Evolutionary conservation across 164 flowering plant species (phyloP), one percentile per base, ranked within the genome.

Genomic region (Saururus chinensis): DNA sequence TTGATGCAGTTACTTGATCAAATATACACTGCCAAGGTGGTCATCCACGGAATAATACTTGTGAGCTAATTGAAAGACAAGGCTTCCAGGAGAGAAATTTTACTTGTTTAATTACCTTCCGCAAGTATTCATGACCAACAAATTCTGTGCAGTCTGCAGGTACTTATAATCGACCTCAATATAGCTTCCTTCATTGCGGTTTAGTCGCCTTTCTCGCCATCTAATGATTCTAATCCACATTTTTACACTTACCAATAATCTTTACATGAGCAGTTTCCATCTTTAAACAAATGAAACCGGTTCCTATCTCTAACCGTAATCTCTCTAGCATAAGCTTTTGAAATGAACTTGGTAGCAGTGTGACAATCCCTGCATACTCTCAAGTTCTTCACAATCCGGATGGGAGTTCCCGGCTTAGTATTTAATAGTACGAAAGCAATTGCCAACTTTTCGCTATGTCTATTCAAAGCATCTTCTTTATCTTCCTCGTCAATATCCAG

Each of bases 401-500:
- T 54, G 0, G 64, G 58, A n/a, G 69, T 54, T n/a, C 64, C 69
- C 4, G 54, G 69, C 24, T 26, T 53, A 2, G 69, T 66, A 35
- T 66, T 66, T 58, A 66, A 53, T 11, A 66, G 59, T 11, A 52
- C 64, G 53, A 66, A 66, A 60, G 69, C 64, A 53, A 66, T 66
- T 1, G 69, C 60, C 49, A 66, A 41, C 63, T 66, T 66, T 53
- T 66, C 64, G 9, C 69, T 66, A 45, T 66, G 69, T 35, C 53
- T 12, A 42, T 66, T 54, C 22, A 66, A 42, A 10, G 64, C 64
- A 60, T 66, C 69, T 55, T 66, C 69, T 53, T 60, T 66, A 48
- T 66, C 69, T 48, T 66, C 69, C 23, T 60, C 69, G 45, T 66
- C 69, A 25, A 66, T 66, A 58, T 66, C 69, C 21, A 66, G 64